phyloP scores from a whole-genome alignment of 352 stramenopile species.

The Detonula confervacea region DNA sequence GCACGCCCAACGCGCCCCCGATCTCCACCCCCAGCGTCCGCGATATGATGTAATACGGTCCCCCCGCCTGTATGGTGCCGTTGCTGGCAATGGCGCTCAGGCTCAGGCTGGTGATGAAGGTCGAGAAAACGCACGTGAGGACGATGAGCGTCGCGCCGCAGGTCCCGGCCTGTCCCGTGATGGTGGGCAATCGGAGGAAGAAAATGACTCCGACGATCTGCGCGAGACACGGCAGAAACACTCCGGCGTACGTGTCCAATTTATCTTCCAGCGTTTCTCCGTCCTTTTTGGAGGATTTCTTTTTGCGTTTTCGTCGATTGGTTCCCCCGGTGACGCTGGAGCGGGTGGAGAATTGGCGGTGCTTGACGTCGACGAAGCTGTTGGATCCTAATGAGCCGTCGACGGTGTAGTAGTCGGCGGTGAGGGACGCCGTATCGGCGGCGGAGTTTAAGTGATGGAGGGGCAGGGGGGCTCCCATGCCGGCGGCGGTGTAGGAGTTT shows the following conservation, averaged over 20 bases:
- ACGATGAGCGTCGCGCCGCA: slow-evolving; percentile 64
- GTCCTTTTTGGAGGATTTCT: background rate
- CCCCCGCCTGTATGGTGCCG: slow-evolving; percentile 86
- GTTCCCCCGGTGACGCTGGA: no score
- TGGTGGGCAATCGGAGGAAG: slow-evolving; percentile 89
- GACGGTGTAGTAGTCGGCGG: background rate
- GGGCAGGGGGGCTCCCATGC: background rate
- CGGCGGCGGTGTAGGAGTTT: no score
- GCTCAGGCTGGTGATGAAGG: slow-evolving; percentile 88
- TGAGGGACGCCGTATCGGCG: background rate
- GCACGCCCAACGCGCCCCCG: slow-evolving; percentile 88
- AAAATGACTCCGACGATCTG: slow-evolving; percentile 92
- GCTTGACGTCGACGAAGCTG: background rate
- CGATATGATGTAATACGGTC: slow-evolving; percentile 86
- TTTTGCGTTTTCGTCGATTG: background rate
- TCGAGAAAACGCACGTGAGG: slow-evolving; percentile 84
- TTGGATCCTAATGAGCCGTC: background rate
- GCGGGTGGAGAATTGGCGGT: no score
- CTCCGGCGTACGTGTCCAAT: slow-evolving; percentile 74
- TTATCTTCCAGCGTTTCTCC: slow-evolving; percentile 33
- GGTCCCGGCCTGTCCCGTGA: slow-evolving; percentile 88
- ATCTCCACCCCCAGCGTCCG: slow-evolving; percentile 88
- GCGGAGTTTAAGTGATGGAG: background rate
- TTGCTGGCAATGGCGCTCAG: slow-evolving; percentile 90
- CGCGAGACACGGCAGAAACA: slow-evolving; percentile 90